Evolutionary conservation across 306 rosid species (phyloP).

Genomic region (Lathyrus tuberosus): DNA sequence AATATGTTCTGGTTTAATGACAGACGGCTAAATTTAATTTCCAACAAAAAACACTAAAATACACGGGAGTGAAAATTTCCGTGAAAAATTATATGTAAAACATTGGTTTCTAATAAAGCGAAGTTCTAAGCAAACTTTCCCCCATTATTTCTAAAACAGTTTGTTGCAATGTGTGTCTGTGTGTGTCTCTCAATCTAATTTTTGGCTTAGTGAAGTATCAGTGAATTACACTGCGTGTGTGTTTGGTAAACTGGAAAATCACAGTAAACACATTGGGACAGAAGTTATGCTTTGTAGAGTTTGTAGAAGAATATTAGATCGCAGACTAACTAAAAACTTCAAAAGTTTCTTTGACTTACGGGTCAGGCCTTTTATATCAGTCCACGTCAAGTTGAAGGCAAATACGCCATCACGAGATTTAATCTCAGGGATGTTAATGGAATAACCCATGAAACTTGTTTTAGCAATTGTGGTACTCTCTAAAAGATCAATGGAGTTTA

Average conservation of each 20-base stretch:
- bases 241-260: neutral
- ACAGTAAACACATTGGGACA: neutral
- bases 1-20: too few species aligned
- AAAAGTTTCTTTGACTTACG: slow-evolving; percentile 51
- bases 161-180: too few species aligned
- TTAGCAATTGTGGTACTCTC: slow-evolving; percentile 66
- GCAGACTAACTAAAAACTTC: neutral
- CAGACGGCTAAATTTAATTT: too few species aligned
- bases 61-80: too few species aligned
- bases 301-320: neutral
- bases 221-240: neutral
- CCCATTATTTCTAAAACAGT: too few species aligned
- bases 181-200: too few species aligned
- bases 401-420: slow-evolving; percentile 61
- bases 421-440: slow-evolving; percentile 51
- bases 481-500: slow-evolving; percentile 66
- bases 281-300: neutral
- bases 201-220: too few species aligned
- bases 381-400: slow-evolving; percentile 66
- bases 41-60: too few species aligned
- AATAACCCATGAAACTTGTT: slow-evolving; percentile 43
- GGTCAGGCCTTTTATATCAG: slow-evolving; percentile 51
- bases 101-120: too few species aligned
- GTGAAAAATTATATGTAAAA: too few species aligned
- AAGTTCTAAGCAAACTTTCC: too few species aligned